These are phyloP conservation scores for Phytophthora kernoviae DNA, from an alignment of 352 stramenopile genomes.

Conservation along the genomic window DNA sequence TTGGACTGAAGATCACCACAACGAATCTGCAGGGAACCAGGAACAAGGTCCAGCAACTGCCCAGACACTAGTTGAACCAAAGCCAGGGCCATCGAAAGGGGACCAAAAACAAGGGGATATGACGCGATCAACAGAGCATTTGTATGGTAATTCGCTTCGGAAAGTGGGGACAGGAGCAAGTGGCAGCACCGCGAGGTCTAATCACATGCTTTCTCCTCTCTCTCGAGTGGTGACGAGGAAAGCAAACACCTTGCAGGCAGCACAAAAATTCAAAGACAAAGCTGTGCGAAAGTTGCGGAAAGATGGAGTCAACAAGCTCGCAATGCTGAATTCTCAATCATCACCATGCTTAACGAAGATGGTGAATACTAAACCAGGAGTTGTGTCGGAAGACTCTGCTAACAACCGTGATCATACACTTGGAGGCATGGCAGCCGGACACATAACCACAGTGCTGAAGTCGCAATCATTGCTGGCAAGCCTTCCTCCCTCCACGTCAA, in stretches of 20 bases:
- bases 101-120: slow-evolving; percentile 1
- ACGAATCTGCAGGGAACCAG: slow-evolving; percentile 17
- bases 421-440: slow-evolving; percentile 5
- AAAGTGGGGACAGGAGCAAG: slow-evolving; percentile 1
- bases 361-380: background rate
- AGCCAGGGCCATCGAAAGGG: background rate
- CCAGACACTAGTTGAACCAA: background rate
- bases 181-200: slow-evolving; percentile 2
- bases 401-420: background rate
- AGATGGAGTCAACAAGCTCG: slow-evolving; percentile 14
- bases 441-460: slow-evolving; percentile 3
- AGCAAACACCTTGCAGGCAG: slow-evolving; percentile 39
- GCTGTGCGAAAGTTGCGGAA: slow-evolving; percentile 17
- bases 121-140: slow-evolving; percentile 4
- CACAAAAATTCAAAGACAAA: slow-evolving; percentile 53
- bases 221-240: slow-evolving; percentile 51
- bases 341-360: slow-evolving; percentile 20
- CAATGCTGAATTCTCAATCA: slow-evolving; percentile 23
- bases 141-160: slow-evolving; percentile 3
- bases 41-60: slow-evolving; percentile 1
- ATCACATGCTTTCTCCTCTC: slow-evolving; percentile 42
- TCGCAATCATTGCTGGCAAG: slow-evolving; percentile 11
- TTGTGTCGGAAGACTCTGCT: background rate
- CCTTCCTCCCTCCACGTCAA: slow-evolving; percentile 15
- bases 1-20: slow-evolving; percentile 6